Evolutionary conservation across 2,329 filamentous ascomycete species (phyloP).

Genomic region (Amauroascus verrucosus): DNA sequence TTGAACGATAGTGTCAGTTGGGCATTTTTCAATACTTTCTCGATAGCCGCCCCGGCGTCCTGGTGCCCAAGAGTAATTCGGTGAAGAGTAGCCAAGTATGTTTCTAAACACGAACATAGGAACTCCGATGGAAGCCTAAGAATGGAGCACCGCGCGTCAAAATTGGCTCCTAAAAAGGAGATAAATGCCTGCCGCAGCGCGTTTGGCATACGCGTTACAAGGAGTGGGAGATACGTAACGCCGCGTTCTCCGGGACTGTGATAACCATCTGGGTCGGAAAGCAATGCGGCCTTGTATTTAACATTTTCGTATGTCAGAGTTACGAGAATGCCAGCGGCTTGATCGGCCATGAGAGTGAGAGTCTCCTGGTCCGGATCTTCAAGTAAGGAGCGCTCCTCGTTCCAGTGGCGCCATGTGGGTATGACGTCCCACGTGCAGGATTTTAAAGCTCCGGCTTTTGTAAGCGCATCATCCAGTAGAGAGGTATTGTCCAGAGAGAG

Average conservation of each 20-base stretch:
- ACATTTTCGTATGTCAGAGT: conserved; percentile 42
- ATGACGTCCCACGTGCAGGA: conserved; percentile 38
- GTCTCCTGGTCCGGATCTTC: conserved; percentile 22
- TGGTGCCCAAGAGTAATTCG: not conserved
- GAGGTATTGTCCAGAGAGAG: not conserved
- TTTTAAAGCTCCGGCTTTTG: conserved; percentile 39
- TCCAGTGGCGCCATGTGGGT: conserved; percentile 26
- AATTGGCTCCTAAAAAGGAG: conserved; percentile 40
- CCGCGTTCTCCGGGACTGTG: conserved; percentile 16
- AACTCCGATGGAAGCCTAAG: conserved; percentile 38
- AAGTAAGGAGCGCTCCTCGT: conserved; percentile 19
- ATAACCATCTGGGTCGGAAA: conserved; percentile 26
- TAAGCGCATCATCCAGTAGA: conserved; percentile 31
- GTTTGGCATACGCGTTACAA: conserved; percentile 43
- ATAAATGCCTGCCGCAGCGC: conserved; percentile 41
- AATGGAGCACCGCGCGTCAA: conserved; percentile 41
- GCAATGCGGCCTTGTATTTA: conserved; percentile 42
- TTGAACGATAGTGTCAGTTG: conserved; percentile 34
- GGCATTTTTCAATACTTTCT: conserved; percentile 30
- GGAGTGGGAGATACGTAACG: conserved; percentile 42
- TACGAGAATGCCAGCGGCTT: conserved; percentile 39
- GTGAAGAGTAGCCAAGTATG: conserved; percentile 22
- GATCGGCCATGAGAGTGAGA: conserved; percentile 18
- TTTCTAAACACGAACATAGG: conserved; percentile 37
- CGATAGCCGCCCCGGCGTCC: conserved; percentile 16